These are phyloP conservation scores for Sclerotinia trifoliorum DNA, from an alignment of 2,329 filamentous ascomycete species.

Conservation along the genomic window DNA sequence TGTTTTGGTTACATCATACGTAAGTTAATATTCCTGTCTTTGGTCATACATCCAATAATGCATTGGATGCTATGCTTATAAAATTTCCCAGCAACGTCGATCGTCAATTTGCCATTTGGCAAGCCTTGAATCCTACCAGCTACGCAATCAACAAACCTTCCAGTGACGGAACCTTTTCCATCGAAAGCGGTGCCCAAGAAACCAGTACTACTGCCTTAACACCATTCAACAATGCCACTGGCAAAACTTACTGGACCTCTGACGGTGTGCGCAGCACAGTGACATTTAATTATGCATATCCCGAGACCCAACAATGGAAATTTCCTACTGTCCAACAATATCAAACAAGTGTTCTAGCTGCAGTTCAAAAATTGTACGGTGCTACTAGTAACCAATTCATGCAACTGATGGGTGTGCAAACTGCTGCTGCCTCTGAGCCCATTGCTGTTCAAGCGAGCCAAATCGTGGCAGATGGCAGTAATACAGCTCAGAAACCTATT, in stretches of 20 bases:
- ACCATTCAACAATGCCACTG: constrained; percentile 59
- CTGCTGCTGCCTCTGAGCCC: neutral
- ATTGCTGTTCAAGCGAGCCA: neutral
- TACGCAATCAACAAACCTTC: constrained; percentile 61
- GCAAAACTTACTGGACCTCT: constrained; percentile 30
- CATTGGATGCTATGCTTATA: neutral
- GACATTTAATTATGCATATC: constrained; percentile 71
- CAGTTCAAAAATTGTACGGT: constrained; percentile 30
- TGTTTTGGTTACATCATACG: constrained; percentile 44
- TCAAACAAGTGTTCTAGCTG: constrained; percentile 25
- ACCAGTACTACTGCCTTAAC: constrained; percentile 58
- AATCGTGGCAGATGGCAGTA: neutral
- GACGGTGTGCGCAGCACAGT: constrained; percentile 25
- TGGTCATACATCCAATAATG: neutral
- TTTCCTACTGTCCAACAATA: constrained; percentile 27
- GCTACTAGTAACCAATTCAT: constrained; percentile 28
- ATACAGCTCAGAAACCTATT: constrained; percentile 6
- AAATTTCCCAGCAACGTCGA: constrained; percentile 60
- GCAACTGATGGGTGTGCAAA: constrained; percentile 4
- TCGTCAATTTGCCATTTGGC: constrained; percentile 74
- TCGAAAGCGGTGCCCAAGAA: constrained; percentile 52
- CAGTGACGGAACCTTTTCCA: constrained; percentile 61
- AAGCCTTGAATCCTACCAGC: constrained; percentile 65
- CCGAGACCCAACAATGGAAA: constrained; percentile 51
- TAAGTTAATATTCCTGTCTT: constrained; percentile 17